Evolutionary conservation across 495 filamentous ascomycete species (phyloP).

Genomic region (Amorphotheca resinae): DNA sequence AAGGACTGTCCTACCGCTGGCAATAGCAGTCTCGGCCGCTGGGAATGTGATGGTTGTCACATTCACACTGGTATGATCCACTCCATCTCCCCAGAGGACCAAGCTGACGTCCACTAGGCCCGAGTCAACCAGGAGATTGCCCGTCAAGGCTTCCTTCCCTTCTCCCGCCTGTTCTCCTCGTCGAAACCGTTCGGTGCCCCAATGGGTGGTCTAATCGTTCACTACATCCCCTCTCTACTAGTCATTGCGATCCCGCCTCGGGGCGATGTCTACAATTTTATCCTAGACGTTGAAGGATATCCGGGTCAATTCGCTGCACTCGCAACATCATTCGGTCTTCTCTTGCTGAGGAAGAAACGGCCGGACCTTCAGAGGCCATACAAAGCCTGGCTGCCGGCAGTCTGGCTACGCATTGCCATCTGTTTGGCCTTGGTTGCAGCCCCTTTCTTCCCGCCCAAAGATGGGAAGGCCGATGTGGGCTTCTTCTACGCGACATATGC

Average conservation of each 20-base stretch:
- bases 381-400: conserved; percentile 49
- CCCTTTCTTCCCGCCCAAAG: conserved; percentile 39
- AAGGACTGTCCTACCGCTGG: conserved; percentile 43
- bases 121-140: conserved; percentile 42
- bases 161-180: conserved; percentile 45
- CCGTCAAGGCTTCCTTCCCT: conserved; percentile 51
- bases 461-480: conserved; percentile 38
- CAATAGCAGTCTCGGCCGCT: conserved; percentile 52
- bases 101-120: conserved; percentile 30
- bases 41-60: conserved; percentile 74
- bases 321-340: conserved; percentile 44
- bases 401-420: conserved; percentile 32
- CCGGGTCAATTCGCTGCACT: conserved; percentile 49
- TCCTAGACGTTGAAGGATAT: conserved; percentile 62
- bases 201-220: conserved; percentile 49
- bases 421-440: conserved; percentile 38
- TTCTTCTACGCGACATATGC: conserved; percentile 65
- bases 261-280: conserved; percentile 59
- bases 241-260: conserved; percentile 54
- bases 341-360: conserved; percentile 48
- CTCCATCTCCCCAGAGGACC: conserved; percentile 6
- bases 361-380: conserved; percentile 54
- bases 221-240: conserved; percentile 53
- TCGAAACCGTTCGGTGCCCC: conserved; percentile 57
- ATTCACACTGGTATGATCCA: conserved; percentile 41